phyloP scores from a whole-genome alignment of 2,329 filamentous ascomycete species.

The Ustulina deusta region DNA sequence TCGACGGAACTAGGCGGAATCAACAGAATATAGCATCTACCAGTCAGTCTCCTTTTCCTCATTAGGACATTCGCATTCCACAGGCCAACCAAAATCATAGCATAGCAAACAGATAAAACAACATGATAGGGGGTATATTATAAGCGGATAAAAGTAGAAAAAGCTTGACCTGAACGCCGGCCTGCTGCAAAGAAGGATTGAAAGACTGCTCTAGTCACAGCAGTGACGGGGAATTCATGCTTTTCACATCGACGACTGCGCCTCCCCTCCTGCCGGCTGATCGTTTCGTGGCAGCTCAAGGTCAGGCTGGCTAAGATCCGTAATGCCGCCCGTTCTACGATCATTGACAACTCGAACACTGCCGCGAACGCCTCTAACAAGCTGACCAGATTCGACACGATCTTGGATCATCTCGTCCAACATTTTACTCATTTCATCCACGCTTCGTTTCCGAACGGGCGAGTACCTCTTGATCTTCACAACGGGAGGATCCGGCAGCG shows the following conservation, averaged over 20 bases:
- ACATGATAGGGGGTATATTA: slow-evolving; percentile 55
- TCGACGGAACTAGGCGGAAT: slow-evolving; percentile 40
- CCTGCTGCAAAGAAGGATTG: slow-evolving; percentile 46
- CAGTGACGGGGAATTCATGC: slow-evolving; percentile 42
- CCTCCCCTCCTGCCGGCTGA: slow-evolving; percentile 45
- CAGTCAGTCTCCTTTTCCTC: slow-evolving; percentile 45
- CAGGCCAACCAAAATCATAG: slow-evolving; percentile 46
- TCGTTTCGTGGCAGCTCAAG: slow-evolving; percentile 57
- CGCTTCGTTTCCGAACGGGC: slow-evolving; percentile 69
- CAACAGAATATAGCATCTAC: slow-evolving; percentile 43
- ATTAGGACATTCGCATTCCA: slow-evolving; percentile 49
- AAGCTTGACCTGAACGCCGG: slow-evolving; percentile 50
- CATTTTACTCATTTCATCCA: slow-evolving; percentile 93
- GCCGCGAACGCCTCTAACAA: slow-evolving; percentile 74
- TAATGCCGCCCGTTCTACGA: slow-evolving; percentile 55
- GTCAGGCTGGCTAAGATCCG: slow-evolving; percentile 49
- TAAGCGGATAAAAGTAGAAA: slow-evolving; percentile 50
- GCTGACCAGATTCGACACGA: slow-evolving; percentile 79
- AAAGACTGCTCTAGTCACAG: slow-evolving; percentile 48
- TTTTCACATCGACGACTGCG: slow-evolving; percentile 45
- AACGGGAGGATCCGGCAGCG: slow-evolving; percentile 49
- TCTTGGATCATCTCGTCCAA: slow-evolving; percentile 97
- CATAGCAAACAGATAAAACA: slow-evolving; percentile 53
- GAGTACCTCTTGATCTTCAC: slow-evolving; percentile 47
- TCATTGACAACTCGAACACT: slow-evolving; percentile 71